Conservation (phyloP, 2,329 filamentous ascomycete genomes). For the Cercospora canescens region DNA sequence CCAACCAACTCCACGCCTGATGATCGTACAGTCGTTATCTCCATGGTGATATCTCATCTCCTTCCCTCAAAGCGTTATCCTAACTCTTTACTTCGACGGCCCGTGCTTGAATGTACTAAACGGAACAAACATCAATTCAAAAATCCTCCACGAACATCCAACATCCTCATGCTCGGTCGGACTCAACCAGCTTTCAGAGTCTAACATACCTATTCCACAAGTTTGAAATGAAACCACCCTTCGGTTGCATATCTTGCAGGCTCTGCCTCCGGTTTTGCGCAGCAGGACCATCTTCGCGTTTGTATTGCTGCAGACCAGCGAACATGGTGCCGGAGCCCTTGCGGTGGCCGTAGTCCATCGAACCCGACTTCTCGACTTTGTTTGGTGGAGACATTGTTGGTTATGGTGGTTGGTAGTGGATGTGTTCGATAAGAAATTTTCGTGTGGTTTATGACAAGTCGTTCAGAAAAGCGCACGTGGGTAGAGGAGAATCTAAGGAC, state of each 20-base stretch:
- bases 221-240: constrained; percentile 11
- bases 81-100: background rate
- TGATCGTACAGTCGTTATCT: no score
- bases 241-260: constrained; percentile 16
- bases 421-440: no score
- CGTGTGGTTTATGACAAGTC: no score
- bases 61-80: background rate
- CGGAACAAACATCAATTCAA: background rate
- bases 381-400: constrained; percentile 11
- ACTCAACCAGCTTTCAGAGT: background rate
- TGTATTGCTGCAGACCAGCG: constrained; percentile 19
- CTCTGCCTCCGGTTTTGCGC: constrained; percentile 8
- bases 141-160: background rate
- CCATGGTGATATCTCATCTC: background rate
- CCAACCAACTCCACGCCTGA: no score
- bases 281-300: constrained; percentile 10
- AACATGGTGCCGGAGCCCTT: constrained; percentile 14
- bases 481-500: no score
- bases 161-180: background rate
- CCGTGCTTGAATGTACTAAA: background rate
- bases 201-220: constrained; percentile 14
- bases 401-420: background rate
- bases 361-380: constrained; percentile 14
- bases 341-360: constrained; percentile 15
- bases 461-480: no score